Conservation (phyloP, 441 rosid species). For the Caryocar brasiliense region DNA sequence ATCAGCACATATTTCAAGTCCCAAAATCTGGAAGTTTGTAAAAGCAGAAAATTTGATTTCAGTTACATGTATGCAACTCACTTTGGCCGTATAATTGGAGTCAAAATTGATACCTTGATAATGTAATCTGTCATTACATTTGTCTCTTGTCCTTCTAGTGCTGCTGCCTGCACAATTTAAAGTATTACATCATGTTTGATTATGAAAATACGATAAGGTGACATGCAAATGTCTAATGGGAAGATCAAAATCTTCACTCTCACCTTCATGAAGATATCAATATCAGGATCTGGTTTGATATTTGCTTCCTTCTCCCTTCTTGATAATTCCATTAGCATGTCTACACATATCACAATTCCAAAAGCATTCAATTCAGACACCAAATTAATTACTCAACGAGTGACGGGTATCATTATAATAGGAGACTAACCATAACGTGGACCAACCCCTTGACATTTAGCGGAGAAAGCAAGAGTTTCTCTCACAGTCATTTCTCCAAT, state of each 20-base stretch:
- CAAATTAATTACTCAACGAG: too few relatives aligned
- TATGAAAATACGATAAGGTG: too few relatives aligned
- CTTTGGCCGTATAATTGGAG: background rate
- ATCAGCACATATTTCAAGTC: conserved; percentile 59
- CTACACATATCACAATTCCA: conserved; percentile 18
- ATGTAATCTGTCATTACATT: conserved; percentile 46
- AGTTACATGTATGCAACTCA: background rate
- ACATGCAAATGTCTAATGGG: background rate
- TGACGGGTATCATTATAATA: too few relatives aligned
- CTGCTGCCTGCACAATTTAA: conserved; percentile 36
- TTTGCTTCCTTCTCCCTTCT: conserved; percentile 54
- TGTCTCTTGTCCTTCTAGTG: conserved; percentile 45
- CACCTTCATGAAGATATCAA: conserved; percentile 60
- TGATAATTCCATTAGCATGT: conserved; percentile 42
- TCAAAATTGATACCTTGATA: conserved; percentile 28
- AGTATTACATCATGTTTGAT: background rate
- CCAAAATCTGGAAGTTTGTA: conserved; percentile 35
- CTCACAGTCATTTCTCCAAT: conserved; percentile 66
- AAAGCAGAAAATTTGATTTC: background rate
- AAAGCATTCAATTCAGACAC: too few relatives aligned
- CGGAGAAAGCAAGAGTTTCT: conserved; percentile 57
- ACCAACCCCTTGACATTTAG: conserved; percentile 64
- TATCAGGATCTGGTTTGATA: conserved; percentile 59
- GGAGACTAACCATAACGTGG: conserved; percentile 45
- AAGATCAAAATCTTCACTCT: background rate